phyloP scores from a whole-genome alignment of 2,329 filamentous ascomycete species.

The Claviceps fusiformis region DNA sequence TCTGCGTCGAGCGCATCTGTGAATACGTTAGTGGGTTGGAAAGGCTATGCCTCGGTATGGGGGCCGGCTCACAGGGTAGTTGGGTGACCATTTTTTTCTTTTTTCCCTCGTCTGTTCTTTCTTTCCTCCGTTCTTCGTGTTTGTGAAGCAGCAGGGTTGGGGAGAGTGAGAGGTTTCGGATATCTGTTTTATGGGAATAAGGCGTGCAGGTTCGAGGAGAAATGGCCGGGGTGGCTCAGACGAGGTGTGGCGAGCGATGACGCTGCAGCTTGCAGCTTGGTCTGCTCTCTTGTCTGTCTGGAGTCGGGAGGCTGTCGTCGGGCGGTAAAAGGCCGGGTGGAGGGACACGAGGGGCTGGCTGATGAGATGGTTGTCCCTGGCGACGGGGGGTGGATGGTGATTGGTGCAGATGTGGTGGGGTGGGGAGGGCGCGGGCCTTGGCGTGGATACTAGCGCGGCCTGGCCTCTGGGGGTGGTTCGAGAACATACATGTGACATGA shows the following conservation, averaged over 20 bases:
- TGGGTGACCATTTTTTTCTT: conserved; percentile 29
- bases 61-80: conserved; percentile 30
- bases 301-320: not conserved
- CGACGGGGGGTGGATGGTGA: not conserved
- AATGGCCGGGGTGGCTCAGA: not conserved
- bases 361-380: conserved; percentile 8
- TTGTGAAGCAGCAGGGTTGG: no score
- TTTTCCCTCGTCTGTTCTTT: not conserved
- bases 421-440: not conserved
- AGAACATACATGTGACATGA: no score
- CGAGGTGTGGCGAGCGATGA: conserved; percentile 4
- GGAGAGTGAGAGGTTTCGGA: no score
- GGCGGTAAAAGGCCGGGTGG: conserved; percentile 3
- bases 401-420: not conserved
- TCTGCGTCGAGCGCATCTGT: conserved; percentile 97
- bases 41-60: not conserved
- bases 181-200: no score
- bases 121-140: not conserved
- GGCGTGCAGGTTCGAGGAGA: not conserved
- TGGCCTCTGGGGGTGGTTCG: no score
- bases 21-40: not conserved
- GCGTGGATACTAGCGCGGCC: not conserved
- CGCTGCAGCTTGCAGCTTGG: not conserved
- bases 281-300: no score
- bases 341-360: no score